Conservation (phyloP, 345 rosid genomes). For the Hibiscus mutabilis region DNA sequence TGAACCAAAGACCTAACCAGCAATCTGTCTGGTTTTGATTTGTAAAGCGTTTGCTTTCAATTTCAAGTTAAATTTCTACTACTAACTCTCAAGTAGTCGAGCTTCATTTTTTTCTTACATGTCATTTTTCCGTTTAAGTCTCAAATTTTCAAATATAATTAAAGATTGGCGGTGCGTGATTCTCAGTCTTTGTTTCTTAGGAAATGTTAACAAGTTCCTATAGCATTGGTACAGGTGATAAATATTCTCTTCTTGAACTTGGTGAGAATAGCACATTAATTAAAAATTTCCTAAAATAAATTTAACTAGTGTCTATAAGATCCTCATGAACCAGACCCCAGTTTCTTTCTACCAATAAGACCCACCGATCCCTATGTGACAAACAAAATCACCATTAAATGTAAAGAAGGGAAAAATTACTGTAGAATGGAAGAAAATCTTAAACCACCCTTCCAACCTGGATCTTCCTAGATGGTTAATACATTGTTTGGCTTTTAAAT, state of each 20-base stretch:
- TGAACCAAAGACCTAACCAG: neutral
- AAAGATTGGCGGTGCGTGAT: neutral
- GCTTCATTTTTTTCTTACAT: neutral
- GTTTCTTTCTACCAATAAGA: neutral
- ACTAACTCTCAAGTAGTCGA: neutral
- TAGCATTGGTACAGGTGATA: neutral
- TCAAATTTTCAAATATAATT: neutral
- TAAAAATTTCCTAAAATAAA: neutral
- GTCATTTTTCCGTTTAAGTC: neutral
- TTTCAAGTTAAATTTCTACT: neutral
- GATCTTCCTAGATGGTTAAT: neutral
- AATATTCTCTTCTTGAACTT: neutral
- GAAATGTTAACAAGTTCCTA: neutral
- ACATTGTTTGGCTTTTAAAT: neutral
- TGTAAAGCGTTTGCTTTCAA: neutral
- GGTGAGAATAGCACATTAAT: neutral
- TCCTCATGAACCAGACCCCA: neutral
- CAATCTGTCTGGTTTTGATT: neutral
- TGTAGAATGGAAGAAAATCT: neutral
- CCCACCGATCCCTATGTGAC: too few species aligned
- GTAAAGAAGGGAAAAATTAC: neutral
- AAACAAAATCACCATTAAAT: too few species aligned
- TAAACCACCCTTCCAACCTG: neutral
- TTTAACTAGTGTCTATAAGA: neutral
- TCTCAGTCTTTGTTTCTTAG: neutral